A percentile compares a stretch with the other conserved stretches of the same genome.
Conservation (phyloP, 441 rosid species). For the Gossypium schwendimanii region DNA sequence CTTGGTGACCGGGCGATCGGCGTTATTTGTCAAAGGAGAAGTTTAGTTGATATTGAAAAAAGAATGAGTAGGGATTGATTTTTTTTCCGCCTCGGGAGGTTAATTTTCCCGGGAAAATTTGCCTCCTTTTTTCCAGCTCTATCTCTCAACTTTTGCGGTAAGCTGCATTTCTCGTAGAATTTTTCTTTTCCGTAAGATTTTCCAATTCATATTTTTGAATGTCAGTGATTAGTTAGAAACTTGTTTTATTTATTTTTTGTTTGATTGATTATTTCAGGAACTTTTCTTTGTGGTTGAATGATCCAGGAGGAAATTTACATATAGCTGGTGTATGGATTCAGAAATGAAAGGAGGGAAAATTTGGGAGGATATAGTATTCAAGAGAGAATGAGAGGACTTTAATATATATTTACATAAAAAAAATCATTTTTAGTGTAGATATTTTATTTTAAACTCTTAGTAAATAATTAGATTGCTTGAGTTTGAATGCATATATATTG, state of each 20-base stretch:
- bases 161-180: not conserved
- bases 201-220: not conserved
- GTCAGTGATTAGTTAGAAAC: not conserved
- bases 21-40: not conserved
- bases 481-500: slow-evolving; percentile 24
- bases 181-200: not conserved
- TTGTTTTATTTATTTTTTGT: not conserved
- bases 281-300: slow-evolving; percentile 7
- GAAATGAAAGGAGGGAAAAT: slow-evolving; percentile 15
- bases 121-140: slow-evolving; percentile 5
- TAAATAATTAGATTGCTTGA: slow-evolving; percentile 7
- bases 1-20: not conserved
- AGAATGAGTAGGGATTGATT: not conserved
- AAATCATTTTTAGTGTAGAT: not conserved
- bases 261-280: not conserved
- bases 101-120: slow-evolving; percentile 25
- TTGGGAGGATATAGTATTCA: slow-evolving; percentile 15
- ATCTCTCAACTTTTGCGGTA: slow-evolving; percentile 9
- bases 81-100: not conserved
- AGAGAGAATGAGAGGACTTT: slow-evolving; percentile 7
- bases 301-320: not conserved
- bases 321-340: slow-evolving; percentile 23
- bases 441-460: not conserved
- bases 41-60: not conserved
- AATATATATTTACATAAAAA: too few relatives aligned